Evolutionary conservation across 2,329 filamentous ascomycete genomes (phyloP).

Genomic region (Calonectria pseudoreteaudii): DNA sequence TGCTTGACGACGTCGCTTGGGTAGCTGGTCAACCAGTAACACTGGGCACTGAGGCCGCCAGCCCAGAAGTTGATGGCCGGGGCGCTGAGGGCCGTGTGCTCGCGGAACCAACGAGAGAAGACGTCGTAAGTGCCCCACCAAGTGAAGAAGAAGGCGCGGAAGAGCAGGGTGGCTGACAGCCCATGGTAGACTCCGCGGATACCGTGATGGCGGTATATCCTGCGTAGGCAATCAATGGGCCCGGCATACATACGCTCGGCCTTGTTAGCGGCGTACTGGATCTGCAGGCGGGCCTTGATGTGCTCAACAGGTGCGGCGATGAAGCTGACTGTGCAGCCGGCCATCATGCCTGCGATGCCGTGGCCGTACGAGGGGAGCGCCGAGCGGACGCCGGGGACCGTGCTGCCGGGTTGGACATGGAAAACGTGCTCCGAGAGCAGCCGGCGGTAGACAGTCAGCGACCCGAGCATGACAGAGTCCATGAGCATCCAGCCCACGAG

Average conservation of each 20-base stretch:
- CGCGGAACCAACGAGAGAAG: constrained; percentile 75
- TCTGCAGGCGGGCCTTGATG: constrained; percentile 91
- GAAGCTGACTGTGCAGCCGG: constrained; percentile 91
- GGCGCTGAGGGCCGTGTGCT: constrained; percentile 76
- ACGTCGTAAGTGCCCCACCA: constrained; percentile 98
- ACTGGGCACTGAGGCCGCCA: constrained; percentile 89
- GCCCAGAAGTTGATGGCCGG: constrained; percentile 97
- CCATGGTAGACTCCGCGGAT: constrained; percentile 87
- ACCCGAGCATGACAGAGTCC: constrained; percentile 92
- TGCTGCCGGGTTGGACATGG: constrained; percentile 53
- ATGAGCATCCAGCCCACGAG: constrained; percentile 99
- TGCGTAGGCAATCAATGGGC: constrained; percentile 84
- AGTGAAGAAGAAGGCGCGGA: constrained; percentile 94
- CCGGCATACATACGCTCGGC: constrained; percentile 83
- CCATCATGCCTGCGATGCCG: constrained; percentile 86
- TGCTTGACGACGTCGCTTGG: constrained; percentile 96
- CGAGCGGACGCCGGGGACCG: constrained; percentile 25
- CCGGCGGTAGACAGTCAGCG: constrained; percentile 88
- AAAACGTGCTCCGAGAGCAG: constrained; percentile 86
- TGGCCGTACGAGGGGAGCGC: constrained; percentile 83
- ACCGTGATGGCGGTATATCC: constrained; percentile 79
- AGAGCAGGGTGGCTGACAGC: constrained; percentile 84
- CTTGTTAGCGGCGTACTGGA: constrained; percentile 89
- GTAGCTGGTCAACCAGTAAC: constrained; percentile 95
- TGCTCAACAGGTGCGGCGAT: constrained; percentile 96